Base-by-base conservation (phyloP, 2,329 filamentous ascomycete species). In the Claviceps spartinae region DNA sequence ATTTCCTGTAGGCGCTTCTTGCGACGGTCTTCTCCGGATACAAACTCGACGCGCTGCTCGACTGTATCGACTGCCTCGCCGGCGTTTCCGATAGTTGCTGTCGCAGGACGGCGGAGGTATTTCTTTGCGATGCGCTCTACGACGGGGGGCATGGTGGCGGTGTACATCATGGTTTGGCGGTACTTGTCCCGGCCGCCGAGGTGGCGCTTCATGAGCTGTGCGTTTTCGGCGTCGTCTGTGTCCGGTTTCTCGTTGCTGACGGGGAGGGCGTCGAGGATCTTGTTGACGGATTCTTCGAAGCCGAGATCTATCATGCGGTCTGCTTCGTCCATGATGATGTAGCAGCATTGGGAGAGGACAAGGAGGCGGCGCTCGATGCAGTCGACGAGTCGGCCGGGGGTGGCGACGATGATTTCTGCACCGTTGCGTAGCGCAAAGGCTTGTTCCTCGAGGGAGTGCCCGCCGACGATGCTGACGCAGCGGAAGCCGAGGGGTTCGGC, bases 151-250 rank as follows among this genome's bases (percentile, higher is more conserved):
- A 98, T 98, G 30, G 93, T 98, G 50, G 93, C 93, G 58, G 93
- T 97, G 80, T 97, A 98, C 93, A 98, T 98, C 93, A 98, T 98
- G 0, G 93, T 98, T 68, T 98, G 91, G 54, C 93, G 78, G 71
- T 97, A 97, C 22, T 86, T 79, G 61, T 89, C 85, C 58, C 82
- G 81, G 18, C 81, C 81, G 50, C 83, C 83, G 1, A 95, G 71
- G 61, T 86, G 85, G 53, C 81, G 78, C 60, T 82, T 84, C 91
- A 97, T 97, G n/a, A 84, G 81, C 52, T 78, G 74, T 0, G 86
- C 75, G 63, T 97, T 80, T 67, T 98, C 93, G 5, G 93, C 93
- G 50, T 87, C 88, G 13, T 97, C 91, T 0, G 81, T 86, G 67
- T 98, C 93, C 0, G 93, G 93, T 68, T 97, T 98, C 68, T 95